Evolutionary conservation across 805 yeast species (phyloP).

Genomic region (Ogataea populi-albae): DNA sequence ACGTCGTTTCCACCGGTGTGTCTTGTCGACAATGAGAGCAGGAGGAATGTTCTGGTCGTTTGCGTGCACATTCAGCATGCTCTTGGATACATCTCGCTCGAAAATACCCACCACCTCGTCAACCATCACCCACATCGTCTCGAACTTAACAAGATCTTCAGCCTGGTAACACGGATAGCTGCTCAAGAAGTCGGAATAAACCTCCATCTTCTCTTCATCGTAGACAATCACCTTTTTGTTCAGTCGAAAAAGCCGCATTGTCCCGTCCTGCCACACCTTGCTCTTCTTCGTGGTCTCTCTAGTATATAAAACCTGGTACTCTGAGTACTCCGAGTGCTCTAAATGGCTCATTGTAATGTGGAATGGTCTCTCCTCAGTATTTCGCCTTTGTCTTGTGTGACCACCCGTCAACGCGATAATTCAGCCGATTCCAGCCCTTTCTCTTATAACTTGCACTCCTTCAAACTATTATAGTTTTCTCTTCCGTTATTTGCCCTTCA

Average conservation of each 20-base stretch:
- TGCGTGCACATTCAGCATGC: conserved; percentile 13
- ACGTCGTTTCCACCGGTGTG: conserved; percentile 1
- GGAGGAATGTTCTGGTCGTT: conserved; percentile 12
- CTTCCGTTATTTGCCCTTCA: too few species aligned
- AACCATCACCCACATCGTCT: conserved; percentile 25
- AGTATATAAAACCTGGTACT: conserved; percentile 46
- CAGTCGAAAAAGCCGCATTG: conserved; percentile 41
- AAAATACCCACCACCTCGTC: conserved; percentile 31
- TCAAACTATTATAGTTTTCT: too few species aligned
- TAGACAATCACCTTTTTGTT: conserved; percentile 46
- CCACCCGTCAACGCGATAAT: too few species aligned
- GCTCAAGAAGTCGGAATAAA: conserved; percentile 27
- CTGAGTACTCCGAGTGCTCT: conserved; percentile 41
- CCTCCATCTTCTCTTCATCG: conserved; percentile 30
- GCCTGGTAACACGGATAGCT: conserved; percentile 35
- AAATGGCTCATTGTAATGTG: conserved; percentile 19
- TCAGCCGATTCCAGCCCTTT: too few species aligned
- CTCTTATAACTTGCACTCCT: too few species aligned
- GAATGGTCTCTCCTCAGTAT: too few species aligned
- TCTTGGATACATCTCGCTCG: conserved; percentile 37
- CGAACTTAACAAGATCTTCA: conserved; percentile 26
- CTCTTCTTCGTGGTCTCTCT: conserved; percentile 42
- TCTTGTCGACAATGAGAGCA: conserved; percentile 5
- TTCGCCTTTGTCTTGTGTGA: too few species aligned
- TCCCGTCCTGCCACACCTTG: conserved; percentile 54